phyloP scores from a whole-genome alignment of 2,329 filamentous ascomycete species.

The Byssothecium circinans region DNA sequence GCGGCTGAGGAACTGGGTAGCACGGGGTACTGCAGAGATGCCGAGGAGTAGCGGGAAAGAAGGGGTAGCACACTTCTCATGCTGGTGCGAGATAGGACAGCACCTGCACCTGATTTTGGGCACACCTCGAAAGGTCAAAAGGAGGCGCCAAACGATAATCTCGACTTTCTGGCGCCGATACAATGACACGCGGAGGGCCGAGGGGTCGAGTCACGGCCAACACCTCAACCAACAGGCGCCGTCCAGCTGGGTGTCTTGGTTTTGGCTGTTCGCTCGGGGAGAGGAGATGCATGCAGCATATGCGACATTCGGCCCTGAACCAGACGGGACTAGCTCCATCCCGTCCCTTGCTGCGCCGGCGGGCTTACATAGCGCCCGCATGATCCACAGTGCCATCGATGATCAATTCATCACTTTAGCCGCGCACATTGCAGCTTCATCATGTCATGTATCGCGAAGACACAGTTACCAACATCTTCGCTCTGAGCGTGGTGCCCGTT shows the following conservation, averaged over 20 bases:
- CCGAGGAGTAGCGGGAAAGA: not conserved
- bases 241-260: slow-evolving; percentile 7
- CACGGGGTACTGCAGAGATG: no score
- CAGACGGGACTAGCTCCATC: not conserved
- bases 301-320: not conserved
- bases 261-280: not conserved
- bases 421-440: not conserved
- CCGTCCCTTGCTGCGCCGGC: not conserved
- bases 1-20: no score
- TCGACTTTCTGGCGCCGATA: not conserved
- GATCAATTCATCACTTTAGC: not conserved
- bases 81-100: slow-evolving; percentile 4
- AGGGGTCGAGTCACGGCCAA: slow-evolving; percentile 11
- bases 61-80: not conserved
- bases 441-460: no score
- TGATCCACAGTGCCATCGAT: not conserved
- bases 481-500: no score
- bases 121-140: not conserved
- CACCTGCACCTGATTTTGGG: not conserved
- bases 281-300: not conserved
- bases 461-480: no score
- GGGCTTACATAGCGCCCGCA: not conserved
- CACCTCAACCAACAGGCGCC: slow-evolving; percentile 6
- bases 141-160: not conserved
- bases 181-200: not conserved